Evolutionary conservation across 2,329 filamentous ascomycete genomes (phyloP), one percentile per base, ranked within the genome.

Genomic region (Catunica adiposa): DNA sequence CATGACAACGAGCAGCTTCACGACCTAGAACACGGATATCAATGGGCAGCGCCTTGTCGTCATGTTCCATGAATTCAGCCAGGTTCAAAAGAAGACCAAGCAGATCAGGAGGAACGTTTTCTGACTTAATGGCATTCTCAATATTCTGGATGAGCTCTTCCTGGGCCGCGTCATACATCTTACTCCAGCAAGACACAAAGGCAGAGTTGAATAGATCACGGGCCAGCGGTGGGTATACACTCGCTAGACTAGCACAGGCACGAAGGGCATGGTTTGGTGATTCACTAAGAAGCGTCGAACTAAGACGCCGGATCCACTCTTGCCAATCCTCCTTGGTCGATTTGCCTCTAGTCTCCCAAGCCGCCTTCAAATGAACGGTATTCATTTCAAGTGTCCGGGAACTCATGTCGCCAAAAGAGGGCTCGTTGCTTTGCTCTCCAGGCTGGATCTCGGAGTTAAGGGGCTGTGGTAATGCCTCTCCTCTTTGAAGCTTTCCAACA

Each of bases 31-130:
- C 89, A 51, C 92, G 78, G 61, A 99, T 96, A 65, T 99, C 94
- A 60, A 99, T 98, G 1, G 92, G 92, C 54, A 99, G 73, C 14
- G 94, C 90, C 68, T 98, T 98, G 67, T 99, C 92, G 63, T 98
- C 94, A 64, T 98, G 92, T 66, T 99, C 92, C 92, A 99, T 99
- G 67, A 98, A 99, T 66, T 99, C 92, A 22, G 92, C 92, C 53
- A 99, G 76, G 64, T 98, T 98, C 51, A 99, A 79, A 26, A 99
- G 74, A 52, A 96, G 84, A 59, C 95, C 90, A 7, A 98, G 74
- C 61, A 99, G 84, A 67, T 99, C 94, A 0, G 94, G 92, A 0
- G 92, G 90, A 11, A 98, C 94, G 62, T 96, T 90, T 54, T 90
- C 85, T 2, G 90, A 97, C 55, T 89, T 92, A 62, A 99, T 85